Percentiles rank a stretch among this genome's conserved stretches.
Conservation (phyloP, 768 basidiomycete genomes). For the Gloeophyllum trabeum region DNA sequence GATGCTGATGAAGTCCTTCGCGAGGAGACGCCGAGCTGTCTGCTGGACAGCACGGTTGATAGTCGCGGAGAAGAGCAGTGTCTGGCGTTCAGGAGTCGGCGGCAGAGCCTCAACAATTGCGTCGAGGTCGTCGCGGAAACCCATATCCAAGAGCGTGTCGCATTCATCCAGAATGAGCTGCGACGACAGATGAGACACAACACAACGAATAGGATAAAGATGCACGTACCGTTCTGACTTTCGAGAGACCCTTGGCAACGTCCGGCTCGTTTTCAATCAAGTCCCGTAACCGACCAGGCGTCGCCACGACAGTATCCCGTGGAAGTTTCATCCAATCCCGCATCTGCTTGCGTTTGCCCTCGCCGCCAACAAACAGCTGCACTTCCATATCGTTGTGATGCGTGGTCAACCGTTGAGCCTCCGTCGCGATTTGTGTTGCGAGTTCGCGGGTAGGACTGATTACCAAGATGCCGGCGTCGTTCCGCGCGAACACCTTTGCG, state of each 20-base stretch:
- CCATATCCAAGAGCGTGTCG: conserved; percentile 85
- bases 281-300: conserved; percentile 82
- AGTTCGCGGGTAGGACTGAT: conserved; percentile 87
- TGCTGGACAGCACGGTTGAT: conserved; percentile 63
- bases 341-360: conserved; percentile 53
- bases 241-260: conserved; percentile 38
- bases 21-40: conserved; percentile 50
- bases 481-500: conserved; percentile 25
- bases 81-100: conserved; percentile 58
- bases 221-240: conserved; percentile 46
- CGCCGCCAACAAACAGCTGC: conserved; percentile 69
- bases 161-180: conserved; percentile 90
- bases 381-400: conserved; percentile 60
- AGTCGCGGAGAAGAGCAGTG: conserved; percentile 87
- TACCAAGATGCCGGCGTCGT: conserved; percentile 60
- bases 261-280: conserved; percentile 47
- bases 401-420: conserved; percentile 55
- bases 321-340: conserved; percentile 50
- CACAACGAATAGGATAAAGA: conserved; percentile 1
- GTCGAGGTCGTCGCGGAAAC: conserved; percentile 81
- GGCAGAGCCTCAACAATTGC: conserved; percentile 59
- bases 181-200: conserved; percentile 5
- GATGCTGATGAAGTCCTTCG: conserved; percentile 55
- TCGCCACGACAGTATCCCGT: conserved; percentile 79
- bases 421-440: conserved; percentile 82